Conservation (phyloP, 176 grass and related monocot genomes). For the Aegilops longissima region DNA sequence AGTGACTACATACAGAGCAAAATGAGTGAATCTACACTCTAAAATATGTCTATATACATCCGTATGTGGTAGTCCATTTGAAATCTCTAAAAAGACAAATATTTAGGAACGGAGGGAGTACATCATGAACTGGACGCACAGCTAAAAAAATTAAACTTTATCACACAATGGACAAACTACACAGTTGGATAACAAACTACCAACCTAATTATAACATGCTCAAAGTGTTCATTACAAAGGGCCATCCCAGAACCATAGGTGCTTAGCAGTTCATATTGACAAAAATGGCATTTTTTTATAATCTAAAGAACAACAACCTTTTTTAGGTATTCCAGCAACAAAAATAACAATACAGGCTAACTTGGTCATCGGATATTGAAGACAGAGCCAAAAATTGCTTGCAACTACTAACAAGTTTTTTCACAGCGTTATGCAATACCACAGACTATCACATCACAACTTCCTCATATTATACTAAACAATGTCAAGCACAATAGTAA, state of each 20-base stretch:
- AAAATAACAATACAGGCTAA: not conserved
- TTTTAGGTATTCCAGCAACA: not conserved
- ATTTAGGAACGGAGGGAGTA: not conserved
- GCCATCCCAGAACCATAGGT: not conserved
- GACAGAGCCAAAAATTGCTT: not conserved
- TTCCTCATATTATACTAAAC: not conserved
- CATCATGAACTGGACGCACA: not conserved
- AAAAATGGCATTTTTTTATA: not conserved
- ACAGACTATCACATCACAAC: not conserved
- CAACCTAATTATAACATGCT: not conserved
- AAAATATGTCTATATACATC: too few relatives aligned
- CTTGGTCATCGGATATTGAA: not conserved
- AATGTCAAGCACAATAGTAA: not conserved
- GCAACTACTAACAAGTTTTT: not conserved
- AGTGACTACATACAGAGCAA: too few relatives aligned
- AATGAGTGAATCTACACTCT: too few relatives aligned
- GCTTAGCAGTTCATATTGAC: not conserved
- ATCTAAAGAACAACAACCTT: not conserved
- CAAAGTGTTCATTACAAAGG: not conserved
- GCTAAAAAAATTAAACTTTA: not conserved
- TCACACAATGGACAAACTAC: not conserved
- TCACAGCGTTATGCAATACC: not conserved
- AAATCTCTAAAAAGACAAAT: too few relatives aligned
- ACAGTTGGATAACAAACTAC: not conserved
- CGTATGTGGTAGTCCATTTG: too few relatives aligned